Base-by-base conservation (phyloP, 345 rosid genomes). In the Sonneratia caseolaris region DNA sequence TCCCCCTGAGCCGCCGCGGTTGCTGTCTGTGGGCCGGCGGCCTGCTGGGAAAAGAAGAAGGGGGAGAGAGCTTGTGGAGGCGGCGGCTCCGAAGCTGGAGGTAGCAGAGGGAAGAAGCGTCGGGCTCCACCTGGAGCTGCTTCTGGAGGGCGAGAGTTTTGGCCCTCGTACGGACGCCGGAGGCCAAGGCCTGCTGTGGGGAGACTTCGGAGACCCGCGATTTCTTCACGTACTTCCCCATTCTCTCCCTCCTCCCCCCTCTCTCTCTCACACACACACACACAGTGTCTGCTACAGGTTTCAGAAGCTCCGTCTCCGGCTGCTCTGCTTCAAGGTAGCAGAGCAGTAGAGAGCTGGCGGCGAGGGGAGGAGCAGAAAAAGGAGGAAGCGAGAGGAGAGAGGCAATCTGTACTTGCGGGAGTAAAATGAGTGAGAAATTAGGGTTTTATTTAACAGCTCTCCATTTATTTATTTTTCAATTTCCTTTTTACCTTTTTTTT, bases 81-180 rank as follows among this genome's bases (percentile, higher is more conserved):
- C 89, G 89, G 72, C 94, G 91, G 75, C 81, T 89, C 12, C 94
- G 74, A 72, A 87, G 94, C 87, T 89, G 87, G 42, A 89, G 91
- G 75, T 84, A 87, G 32, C 72, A 76, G 24, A 76, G 82, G n/a
- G 94, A 84, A 21, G 89, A 78, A 61, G 70, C 68, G 66, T 22
- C 56, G 55, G 76, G 70, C 21, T 70, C 74, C 14, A 77, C 73
- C 24, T 75, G 81, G 71, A 81, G 88, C 56, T 85, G 32, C 56
- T 43, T 80, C 71, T 80, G 86, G 40, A 89, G 77, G 5, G 91
- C 83, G 56, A 87, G 87, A 81, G 85, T 84, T 75, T 80, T 89
- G 72, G 94, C 87, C 38, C 95, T 73, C 21, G 90, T 89, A 37
- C 85, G 87, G 70, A 84, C 82, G 37, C 79, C 79, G 45, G 70